Conservation (phyloP, 2,329 filamentous ascomycete species). For the Cryoendolithus antarcticus region DNA sequence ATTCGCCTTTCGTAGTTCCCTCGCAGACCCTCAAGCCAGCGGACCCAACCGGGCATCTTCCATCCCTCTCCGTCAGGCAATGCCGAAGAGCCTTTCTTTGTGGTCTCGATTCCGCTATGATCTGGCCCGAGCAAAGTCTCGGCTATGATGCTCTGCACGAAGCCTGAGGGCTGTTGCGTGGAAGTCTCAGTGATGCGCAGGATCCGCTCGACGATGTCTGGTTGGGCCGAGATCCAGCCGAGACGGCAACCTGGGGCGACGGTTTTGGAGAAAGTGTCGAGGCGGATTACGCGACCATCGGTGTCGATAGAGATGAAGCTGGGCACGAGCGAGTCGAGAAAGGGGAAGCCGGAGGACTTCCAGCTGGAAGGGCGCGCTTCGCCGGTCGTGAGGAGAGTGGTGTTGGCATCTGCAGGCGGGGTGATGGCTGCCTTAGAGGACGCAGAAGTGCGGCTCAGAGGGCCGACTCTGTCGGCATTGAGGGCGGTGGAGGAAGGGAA, state of each 20-base stretch:
- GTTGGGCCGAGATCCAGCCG: slow-evolving; percentile 82
- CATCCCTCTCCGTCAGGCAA: slow-evolving; percentile 49
- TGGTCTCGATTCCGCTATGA: slow-evolving; percentile 35
- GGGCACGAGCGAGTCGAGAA: slow-evolving; percentile 71
- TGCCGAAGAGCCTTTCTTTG: slow-evolving; percentile 28
- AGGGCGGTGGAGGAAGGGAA: slow-evolving; percentile 55
- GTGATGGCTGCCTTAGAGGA: slow-evolving; percentile 7
- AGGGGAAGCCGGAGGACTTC: slow-evolving; percentile 56
- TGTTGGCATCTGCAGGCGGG: slow-evolving; percentile 14
- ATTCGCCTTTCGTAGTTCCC: slow-evolving; percentile 78
- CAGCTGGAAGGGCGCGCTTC: slow-evolving; percentile 35
- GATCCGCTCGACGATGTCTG: slow-evolving; percentile 62
- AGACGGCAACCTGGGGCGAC: slow-evolving; percentile 80
- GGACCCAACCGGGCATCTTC: slow-evolving; percentile 76
- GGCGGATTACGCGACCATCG: slow-evolving; percentile 74
- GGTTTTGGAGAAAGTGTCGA: slow-evolving; percentile 92
- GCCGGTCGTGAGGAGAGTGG: slow-evolving; percentile 29
- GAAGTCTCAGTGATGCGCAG: slow-evolving; percentile 61
- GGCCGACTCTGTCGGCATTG: slow-evolving; percentile 11
- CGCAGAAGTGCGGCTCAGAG: no score
- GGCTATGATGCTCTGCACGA: slow-evolving; percentile 73
- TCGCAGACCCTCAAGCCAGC: slow-evolving; percentile 77
- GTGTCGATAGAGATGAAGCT: slow-evolving; percentile 72
- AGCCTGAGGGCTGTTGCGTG: slow-evolving; percentile 78
- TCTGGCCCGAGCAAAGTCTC: slow-evolving; percentile 64